Conservation (phyloP, 1,284 basidiomycete species). For the Ganoderma resinaceum region DNA sequence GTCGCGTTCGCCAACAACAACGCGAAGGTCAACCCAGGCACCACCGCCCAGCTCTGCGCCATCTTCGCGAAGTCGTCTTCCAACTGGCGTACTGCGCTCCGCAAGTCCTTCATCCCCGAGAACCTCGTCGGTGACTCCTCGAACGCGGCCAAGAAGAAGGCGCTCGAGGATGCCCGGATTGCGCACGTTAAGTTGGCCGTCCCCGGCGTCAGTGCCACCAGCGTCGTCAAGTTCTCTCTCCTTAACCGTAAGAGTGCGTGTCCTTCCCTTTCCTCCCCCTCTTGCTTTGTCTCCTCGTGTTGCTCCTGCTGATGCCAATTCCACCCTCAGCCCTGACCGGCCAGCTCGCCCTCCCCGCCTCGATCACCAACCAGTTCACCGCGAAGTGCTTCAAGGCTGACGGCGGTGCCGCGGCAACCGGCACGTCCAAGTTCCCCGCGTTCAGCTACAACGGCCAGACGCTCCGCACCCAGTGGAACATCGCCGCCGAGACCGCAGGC, state of each 20-base stretch:
- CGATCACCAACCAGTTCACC: slow-evolving; percentile 8
- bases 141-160: neutral
- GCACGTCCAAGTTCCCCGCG: slow-evolving; percentile 1
- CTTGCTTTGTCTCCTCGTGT: neutral
- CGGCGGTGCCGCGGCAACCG: neutral
- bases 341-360: slow-evolving; percentile 1
- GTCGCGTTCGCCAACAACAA: slow-evolving; percentile 11
- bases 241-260: slow-evolving; percentile 1
- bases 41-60: slow-evolving; percentile 1
- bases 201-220: slow-evolving; percentile 1
- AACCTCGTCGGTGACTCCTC: slow-evolving; percentile 5
- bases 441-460: slow-evolving; percentile 1
- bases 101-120: slow-evolving; percentile 10
- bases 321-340: neutral
- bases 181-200: neutral
- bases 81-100: slow-evolving; percentile 2
- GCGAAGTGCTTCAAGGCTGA: slow-evolving; percentile 1
- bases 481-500: slow-evolving; percentile 1
- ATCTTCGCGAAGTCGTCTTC: slow-evolving; percentile 6
- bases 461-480: slow-evolving; percentile 4
- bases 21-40: neutral
- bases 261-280: neutral
- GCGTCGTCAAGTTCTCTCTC: slow-evolving; percentile 8
- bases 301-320: neutral
- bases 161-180: neutral